A percentile compares a stretch with the other conserved stretches of the same genome.
Conservation (phyloP, 257 asterid genomes). For the Lithospermum erythrorhizon region DNA sequence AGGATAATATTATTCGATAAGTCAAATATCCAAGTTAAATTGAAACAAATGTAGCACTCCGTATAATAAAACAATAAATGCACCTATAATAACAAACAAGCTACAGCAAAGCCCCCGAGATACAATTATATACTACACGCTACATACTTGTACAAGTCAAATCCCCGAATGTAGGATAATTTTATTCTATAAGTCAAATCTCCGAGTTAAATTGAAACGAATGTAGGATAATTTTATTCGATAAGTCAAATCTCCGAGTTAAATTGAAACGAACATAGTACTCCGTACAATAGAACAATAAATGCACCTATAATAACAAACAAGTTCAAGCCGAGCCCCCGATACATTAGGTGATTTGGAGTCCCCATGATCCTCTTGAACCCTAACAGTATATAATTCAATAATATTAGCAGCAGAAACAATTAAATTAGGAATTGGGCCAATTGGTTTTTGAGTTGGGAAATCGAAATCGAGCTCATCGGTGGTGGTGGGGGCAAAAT, state of each 20-base stretch:
- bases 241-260: no score
- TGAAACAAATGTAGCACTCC: no score
- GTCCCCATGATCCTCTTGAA: conserved; percentile 49
- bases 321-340: conserved; percentile 80
- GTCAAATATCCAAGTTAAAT: no score
- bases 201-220: no score
- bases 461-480: conserved; percentile 79
- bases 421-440: conserved; percentile 72
- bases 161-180: no score
- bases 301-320: conserved; percentile 67
- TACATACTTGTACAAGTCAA: no score
- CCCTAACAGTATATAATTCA: conserved; percentile 62
- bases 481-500: conserved; percentile 36
- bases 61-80: background rate
- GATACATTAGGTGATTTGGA: conserved; percentile 37
- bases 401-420: conserved; percentile 69
- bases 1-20: no score
- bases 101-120: conserved; percentile 44
- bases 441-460: conserved; percentile 47
- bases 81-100: conserved; percentile 85
- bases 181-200: no score
- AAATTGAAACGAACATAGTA: no score
- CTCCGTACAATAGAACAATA: background rate
- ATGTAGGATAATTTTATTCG: no score
- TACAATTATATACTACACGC: no score